phyloP scores from a whole-genome alignment of 179 eudicot genomes.

The Amaranthus tricolor region DNA sequence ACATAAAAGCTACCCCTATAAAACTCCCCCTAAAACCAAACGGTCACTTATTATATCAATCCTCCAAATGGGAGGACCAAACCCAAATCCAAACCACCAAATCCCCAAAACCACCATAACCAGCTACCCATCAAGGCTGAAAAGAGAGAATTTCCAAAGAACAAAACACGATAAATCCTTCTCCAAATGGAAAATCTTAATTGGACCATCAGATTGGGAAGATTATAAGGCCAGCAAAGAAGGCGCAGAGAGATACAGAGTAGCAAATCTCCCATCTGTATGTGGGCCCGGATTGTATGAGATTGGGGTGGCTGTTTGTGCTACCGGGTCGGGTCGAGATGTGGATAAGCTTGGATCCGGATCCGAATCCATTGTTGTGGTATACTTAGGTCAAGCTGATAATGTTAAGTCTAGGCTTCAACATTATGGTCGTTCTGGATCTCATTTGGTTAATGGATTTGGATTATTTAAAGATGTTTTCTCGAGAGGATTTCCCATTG shows the following conservation, averaged over 20 bases:
- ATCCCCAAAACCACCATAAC: constrained; percentile 15
- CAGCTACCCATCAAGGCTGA: constrained; percentile 33
- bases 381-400: constrained; percentile 85
- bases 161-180: constrained; percentile 81
- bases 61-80: constrained; percentile 20
- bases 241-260: constrained; percentile 77
- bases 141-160: constrained; percentile 63
- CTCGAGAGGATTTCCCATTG: constrained; percentile 58
- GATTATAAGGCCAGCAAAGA: constrained; percentile 49
- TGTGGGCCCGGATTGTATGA: constrained; percentile 78
- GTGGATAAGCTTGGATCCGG: constrained; percentile 32
- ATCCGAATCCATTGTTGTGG: constrained; percentile 49
- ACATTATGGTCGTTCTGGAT: constrained; percentile 74
- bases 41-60: constrained; percentile 23
- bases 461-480: constrained; percentile 60
- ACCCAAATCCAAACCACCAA: background rate
- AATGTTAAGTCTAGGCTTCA: constrained; percentile 80
- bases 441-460: constrained; percentile 46
- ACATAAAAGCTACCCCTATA: background rate
- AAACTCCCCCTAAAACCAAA: constrained; percentile 22
- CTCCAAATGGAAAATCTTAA: constrained; percentile 72
- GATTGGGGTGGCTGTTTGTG: constrained; percentile 55
- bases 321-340: constrained; percentile 36
- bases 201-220: constrained; percentile 83
- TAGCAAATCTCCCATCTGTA: constrained; percentile 56